Evolutionary conservation across 192 early-diverging fungal species (phyloP), one percentile per base, ranked within the genome.

Genomic region (Coemansia sp.): DNA sequence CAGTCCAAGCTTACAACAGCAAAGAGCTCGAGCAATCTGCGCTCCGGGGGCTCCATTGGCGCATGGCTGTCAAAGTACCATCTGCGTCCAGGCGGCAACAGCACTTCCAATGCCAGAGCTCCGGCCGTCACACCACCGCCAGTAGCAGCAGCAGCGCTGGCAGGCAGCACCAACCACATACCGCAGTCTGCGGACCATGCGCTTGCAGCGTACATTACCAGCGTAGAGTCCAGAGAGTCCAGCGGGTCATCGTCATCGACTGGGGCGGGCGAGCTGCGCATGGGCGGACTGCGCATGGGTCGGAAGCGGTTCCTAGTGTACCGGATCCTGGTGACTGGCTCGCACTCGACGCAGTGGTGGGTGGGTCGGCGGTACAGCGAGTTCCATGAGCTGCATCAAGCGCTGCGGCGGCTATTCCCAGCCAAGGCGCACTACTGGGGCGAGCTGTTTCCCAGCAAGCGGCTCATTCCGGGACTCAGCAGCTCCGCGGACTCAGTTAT

Each of bases 11-110:
- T 81, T 45, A 50, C 63, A 5, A 44, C 74, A 5, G 64, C 78
- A 7, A 76, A 76, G 51, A 81, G 78, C 68, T 72, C 68, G 25
- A 64, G 75, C 34, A 82, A 77, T 41, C 68, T 81, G 31, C 72
- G 68, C 45, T 69, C 78, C 5, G 74, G 78, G 60, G 68, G 80
- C 51, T 37, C 74, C n/a, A 65, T 82, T 41, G 79, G 79, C 25
- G 80, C 80, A 17, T 82, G 80, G 80, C 69, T 82, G 48, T 74
- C 75, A 23, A 70, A 73, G 63, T 82, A 81, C 67, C 64, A 64
- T 21, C 70, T 81, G 25, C 74, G 78, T 21, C 74, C 78, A 0
- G 62, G 66, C 8, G 12, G 58, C 42, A 32, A 14, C 15, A 5
- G 46, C 59, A 62, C 36, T 29, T 3, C 29, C 25, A 61, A 37